These are phyloP conservation scores for Russula emetica DNA, from an alignment of 768 basidiomycete species.

Conservation along the genomic window DNA sequence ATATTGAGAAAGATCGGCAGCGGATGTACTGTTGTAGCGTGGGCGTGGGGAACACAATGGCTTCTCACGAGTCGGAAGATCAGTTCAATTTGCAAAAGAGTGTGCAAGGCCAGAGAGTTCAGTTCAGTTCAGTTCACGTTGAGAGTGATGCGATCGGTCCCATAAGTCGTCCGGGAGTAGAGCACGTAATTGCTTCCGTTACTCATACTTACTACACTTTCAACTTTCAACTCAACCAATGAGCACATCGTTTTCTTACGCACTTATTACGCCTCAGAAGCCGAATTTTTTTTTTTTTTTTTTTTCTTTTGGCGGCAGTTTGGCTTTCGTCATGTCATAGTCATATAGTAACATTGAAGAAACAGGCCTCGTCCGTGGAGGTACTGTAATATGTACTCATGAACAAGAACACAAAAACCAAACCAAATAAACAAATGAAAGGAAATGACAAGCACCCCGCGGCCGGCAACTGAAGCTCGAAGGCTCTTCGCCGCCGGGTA, in stretches of 20 bases:
- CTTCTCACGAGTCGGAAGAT: background rate
- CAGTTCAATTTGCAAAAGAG: background rate
- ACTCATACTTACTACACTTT: background rate
- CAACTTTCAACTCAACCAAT: too few species aligned
- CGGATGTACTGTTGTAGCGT: background rate
- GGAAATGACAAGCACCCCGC: background rate
- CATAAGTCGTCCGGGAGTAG: background rate
- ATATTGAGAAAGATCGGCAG: background rate
- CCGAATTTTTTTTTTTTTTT: background rate
- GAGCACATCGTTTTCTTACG: background rate
- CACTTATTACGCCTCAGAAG: conserved; percentile 16
- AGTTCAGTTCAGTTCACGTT: too few species aligned
- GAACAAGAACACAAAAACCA: background rate
- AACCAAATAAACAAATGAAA: too few species aligned
- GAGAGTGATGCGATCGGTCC: too few species aligned
- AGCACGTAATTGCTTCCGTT: background rate
- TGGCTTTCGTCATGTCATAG: conserved; percentile 2
- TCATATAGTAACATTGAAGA: background rate
- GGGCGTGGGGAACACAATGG: background rate
- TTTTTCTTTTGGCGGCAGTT: background rate
- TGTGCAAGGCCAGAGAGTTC: background rate
- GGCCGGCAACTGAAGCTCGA: too few species aligned
- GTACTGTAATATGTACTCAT: background rate
- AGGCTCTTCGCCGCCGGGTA: too few species aligned
- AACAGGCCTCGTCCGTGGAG: background rate